Percentiles rank a stretch among this genome's conserved stretches.
These are phyloP conservation scores for Rhodocollybia butyracea DNA, from an alignment of 768 basidiomycete genomes.

Conservation along the genomic window DNA sequence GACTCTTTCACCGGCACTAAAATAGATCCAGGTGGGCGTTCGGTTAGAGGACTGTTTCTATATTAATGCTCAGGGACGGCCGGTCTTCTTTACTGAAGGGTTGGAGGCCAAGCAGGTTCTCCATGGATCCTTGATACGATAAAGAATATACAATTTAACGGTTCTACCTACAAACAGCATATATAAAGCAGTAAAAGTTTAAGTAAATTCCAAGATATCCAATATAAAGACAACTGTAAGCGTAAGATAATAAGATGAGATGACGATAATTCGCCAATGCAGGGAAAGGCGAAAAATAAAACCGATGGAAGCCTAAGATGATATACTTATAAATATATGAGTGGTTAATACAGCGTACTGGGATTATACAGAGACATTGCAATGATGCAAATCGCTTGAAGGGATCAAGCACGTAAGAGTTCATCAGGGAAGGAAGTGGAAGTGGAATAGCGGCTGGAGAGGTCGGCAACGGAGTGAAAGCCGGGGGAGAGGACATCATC, in stretches of 20 bases:
- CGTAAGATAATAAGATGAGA: background rate
- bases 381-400: background rate
- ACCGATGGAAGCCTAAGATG: background rate
- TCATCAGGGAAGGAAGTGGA: conserved; percentile 70
- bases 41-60: conserved; percentile 85
- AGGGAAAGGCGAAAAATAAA: background rate
- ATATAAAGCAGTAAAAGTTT: background rate
- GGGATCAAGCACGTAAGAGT: background rate
- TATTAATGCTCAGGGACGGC: conserved; percentile 49
- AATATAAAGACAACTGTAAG: background rate
- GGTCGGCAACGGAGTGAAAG: conserved; percentile 27
- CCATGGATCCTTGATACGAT: conserved; percentile 37
- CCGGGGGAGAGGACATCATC: conserved; percentile 24
- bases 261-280: background rate
- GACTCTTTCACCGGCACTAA: background rate
- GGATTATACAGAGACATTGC: conserved; percentile 11
- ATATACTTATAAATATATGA: background rate
- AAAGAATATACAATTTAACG: conserved; percentile 7
- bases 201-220: background rate
- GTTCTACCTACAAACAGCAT: conserved; percentile 5
- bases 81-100: conserved; percentile 61
- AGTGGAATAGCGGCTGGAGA: conserved; percentile 65
- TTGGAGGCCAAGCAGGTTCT: conserved; percentile 54
- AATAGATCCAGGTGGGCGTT: conserved; percentile 77
- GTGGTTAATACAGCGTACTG: background rate